These are phyloP conservation scores for Nitzschia sp. DNA, from an alignment of 108 stramenopile genomes.

Conservation along the genomic window DNA sequence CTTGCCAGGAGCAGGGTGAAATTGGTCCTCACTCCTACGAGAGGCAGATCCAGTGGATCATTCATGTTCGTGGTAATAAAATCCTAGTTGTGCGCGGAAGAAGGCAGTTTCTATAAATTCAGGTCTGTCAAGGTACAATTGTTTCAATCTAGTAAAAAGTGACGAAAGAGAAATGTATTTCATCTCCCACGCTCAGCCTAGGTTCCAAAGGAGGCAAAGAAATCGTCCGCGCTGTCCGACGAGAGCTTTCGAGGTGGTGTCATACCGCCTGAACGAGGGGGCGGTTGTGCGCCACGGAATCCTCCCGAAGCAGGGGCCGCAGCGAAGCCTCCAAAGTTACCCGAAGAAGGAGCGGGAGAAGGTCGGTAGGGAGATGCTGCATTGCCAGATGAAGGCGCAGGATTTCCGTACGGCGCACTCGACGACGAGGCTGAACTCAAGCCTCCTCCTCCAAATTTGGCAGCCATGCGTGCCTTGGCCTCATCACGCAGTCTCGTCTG, in stretches of 20 bases:
- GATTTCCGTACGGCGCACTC: conserved; percentile 1
- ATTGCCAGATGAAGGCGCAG: conserved; percentile 30
- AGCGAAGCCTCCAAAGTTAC: conserved; percentile 18
- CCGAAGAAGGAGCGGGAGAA: conserved; percentile 40
- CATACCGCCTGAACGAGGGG: conserved; percentile 31
- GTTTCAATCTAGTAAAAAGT: too few species aligned
- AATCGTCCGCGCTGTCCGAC: conserved; percentile 58
- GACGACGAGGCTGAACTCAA: conserved; percentile 33
- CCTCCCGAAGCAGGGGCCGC: conserved; percentile 19
- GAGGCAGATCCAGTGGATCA: too few species aligned
- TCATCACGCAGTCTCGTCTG: conserved; percentile 85
- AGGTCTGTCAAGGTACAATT: too few species aligned
- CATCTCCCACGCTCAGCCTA: too few species aligned
- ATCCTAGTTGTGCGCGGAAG: too few species aligned
- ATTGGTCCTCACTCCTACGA: too few species aligned
- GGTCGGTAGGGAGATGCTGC: background rate
- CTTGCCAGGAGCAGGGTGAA: too few species aligned
- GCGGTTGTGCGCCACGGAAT: background rate
- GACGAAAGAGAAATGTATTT: too few species aligned
- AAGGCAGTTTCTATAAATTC: too few species aligned
- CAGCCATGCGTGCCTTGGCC: conserved; percentile 86
- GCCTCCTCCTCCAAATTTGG: conserved; percentile 80
- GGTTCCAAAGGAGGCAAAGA: conserved; percentile 85
- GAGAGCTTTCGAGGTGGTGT: conserved; percentile 6
- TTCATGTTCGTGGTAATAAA: too few species aligned